Evolutionary conservation across 768 basidiomycete genomes (phyloP).

Genomic region (Calocybe gangraenosa): DNA sequence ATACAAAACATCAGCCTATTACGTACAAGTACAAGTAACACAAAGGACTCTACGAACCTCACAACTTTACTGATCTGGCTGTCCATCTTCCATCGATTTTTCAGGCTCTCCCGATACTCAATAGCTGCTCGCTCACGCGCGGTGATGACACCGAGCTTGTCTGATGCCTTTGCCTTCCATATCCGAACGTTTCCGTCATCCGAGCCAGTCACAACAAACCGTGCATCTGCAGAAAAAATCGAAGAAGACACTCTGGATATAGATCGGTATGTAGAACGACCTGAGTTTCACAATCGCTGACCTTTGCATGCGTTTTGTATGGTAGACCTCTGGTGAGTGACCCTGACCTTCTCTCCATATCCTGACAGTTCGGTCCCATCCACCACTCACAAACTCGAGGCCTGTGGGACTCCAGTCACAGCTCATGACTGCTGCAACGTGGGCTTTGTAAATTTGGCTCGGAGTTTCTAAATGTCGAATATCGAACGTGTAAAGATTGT

Average conservation of each 20-base stretch:
- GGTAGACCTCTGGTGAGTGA: constrained; percentile 83
- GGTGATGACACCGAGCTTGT: constrained; percentile 88
- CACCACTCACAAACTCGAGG: constrained; percentile 91
- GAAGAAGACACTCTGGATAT: constrained; percentile 76
- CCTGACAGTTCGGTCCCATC: constrained; percentile 92
- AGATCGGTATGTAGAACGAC: not conserved
- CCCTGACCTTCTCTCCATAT: constrained; percentile 91
- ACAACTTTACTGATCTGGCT: constrained; percentile 75
- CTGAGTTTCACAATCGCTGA: constrained; percentile 21
- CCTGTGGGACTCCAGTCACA: constrained; percentile 99
- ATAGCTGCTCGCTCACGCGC: constrained; percentile 87
- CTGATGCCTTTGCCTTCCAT: constrained; percentile 93
- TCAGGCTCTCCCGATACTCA: constrained; percentile 87
- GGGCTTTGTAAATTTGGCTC: constrained; percentile 93
- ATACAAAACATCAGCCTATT: constrained; percentile 4
- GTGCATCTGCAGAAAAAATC: constrained; percentile 83
- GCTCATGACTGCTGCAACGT: constrained; percentile 94
- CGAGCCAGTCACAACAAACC: constrained; percentile 87
- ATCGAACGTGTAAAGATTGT: constrained; percentile 98
- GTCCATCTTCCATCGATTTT: constrained; percentile 87
- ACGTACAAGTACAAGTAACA: constrained; percentile 1
- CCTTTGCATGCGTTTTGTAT: constrained; percentile 99
- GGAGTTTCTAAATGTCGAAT: constrained; percentile 79
- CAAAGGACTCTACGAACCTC: constrained; percentile 46
- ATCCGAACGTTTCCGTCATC: constrained; percentile 94